A percentile compares a stretch with the other conserved stretches of the same genome.
Evolutionary conservation across 1,139 yeast species (phyloP).

Genomic region (Yamadazyma siamensis): DNA sequence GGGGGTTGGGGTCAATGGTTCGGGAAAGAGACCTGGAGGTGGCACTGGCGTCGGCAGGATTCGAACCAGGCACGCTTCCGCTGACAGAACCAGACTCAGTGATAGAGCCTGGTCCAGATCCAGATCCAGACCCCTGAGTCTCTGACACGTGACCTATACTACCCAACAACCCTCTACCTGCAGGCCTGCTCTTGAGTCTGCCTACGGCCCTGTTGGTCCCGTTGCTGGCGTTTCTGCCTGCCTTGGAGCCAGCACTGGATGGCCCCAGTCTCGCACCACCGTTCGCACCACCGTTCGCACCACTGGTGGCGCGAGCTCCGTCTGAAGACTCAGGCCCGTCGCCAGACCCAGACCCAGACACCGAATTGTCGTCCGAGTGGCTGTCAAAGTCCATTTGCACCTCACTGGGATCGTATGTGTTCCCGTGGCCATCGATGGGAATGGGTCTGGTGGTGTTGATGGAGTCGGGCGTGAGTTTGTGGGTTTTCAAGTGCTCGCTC

Average conservation of each 20-base stretch:
- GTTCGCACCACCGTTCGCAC: background rate
- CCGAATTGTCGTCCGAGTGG: too few species aligned
- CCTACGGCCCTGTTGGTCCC: too few species aligned
- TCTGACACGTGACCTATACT: background rate
- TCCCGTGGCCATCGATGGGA: conserved; percentile 40
- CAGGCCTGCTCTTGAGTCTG: too few species aligned
- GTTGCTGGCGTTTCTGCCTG: too few species aligned
- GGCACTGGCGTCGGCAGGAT: background rate
- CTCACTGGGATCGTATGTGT: conserved; percentile 28
- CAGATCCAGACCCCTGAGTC: background rate
- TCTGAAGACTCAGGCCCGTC: too few species aligned
- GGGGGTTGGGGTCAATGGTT: conserved; percentile 5
- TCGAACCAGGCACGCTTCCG: background rate
- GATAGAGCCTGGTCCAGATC: background rate
- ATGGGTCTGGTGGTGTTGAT: conserved; percentile 33
- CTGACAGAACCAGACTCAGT: too few species aligned
- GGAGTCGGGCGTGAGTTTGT: conserved; percentile 41
- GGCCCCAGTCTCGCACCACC: background rate
- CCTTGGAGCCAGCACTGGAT: too few species aligned
- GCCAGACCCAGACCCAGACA: too few species aligned
- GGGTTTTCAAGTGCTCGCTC: conserved; percentile 55
- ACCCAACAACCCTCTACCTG: too few species aligned
- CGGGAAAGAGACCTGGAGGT: conserved; percentile 9
- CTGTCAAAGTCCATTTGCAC: conserved; percentile 20
- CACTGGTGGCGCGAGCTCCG: background rate